Base-by-base conservation (phyloP, 208 protist species). In the Leishmania mexicana region DNA sequence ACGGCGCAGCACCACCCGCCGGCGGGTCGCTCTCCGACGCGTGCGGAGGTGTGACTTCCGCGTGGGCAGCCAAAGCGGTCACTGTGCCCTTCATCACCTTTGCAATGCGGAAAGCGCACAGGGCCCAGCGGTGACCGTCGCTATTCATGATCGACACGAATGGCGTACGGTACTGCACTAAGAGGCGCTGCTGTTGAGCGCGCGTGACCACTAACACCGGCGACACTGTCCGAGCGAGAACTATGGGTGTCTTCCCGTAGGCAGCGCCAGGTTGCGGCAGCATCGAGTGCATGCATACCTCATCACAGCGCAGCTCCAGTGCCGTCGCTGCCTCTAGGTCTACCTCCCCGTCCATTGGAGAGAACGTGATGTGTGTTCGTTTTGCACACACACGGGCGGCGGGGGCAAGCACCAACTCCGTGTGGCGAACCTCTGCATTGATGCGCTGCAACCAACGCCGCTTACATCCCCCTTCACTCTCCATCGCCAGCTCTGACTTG, bases 71-170 rank as follows among this genome's bases (percentile, higher is more conserved):
- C 53, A 58, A 3, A 17, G 73, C 45, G 49, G n/a, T 51, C 28
- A 62, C 40, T 10, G 42, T 47, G 2, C 47, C 64, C 13, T 2
- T 45, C 47, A 83, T 31, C 49, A 78, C 49, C 21, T 38, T 35
- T 13, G 75, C 51, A 2, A 51, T 53, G 11, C 68, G 74, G n/a
- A 68, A 40, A 1, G 58, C 53, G 42, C 78, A 82, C 49, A 86
- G 42, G 8, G 51, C 78, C 83, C 83, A 86, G 78, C 74, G 80
- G 78, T 83, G 75, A 5, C 58, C 31, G 40, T 86, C 75, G 17
- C 47, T 38, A 60, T 78, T 78, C 75, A 47, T 78, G 49, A 62
- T 24, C 0, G 57, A 51, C 35, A 78, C 57, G 6, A 51, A 64
- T 31, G 75, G 21, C 17, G 53, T 62, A n/a, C 51, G 51, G 51